A percentile compares a stretch with the other conserved stretches of the same genome.
phyloP scores from a whole-genome alignment of 768 basidiomycete species.

The Peribolospora baueri region DNA sequence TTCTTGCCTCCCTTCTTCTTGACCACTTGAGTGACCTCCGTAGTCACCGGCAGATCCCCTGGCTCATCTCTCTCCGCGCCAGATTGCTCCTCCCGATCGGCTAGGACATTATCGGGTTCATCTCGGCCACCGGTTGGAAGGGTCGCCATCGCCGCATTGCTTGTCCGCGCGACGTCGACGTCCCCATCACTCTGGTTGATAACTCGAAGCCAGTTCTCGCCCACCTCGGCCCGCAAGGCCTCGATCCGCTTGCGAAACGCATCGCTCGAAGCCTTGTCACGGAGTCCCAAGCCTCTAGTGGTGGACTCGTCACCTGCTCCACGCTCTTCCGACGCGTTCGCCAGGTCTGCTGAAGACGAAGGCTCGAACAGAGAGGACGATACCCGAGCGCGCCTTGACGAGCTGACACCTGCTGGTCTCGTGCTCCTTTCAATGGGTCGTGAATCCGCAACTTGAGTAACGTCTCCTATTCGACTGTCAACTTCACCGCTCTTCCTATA shows the following conservation, averaged over 20 bases:
- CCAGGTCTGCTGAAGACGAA: no score
- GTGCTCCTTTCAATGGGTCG: no score
- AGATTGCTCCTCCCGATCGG: background rate
- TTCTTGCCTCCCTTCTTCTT: conserved; percentile 5
- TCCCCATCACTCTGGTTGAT: conserved; percentile 35
- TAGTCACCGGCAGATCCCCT: background rate
- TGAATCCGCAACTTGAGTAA: no score
- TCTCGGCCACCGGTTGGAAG: no score
- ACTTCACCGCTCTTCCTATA: no score
- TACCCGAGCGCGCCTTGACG: no score
- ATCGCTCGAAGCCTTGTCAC: conserved; percentile 28
- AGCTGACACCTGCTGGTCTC: no score
- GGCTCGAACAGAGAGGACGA: no score
- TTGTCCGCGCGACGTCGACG: background rate
- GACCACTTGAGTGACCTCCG: background rate
- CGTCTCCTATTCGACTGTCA: no score
- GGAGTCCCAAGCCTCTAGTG: background rate
- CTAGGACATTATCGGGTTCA: no score
- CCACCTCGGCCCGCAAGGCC: conserved; percentile 62
- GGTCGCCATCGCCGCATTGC: background rate
- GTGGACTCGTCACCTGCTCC: no score
- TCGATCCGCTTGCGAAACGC: conserved; percentile 55
- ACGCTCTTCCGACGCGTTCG: no score
- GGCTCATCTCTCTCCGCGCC: background rate
- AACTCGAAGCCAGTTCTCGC: conserved; percentile 69